Evolutionary conservation across 2,329 filamentous ascomycete genomes (phyloP).

Genomic region (Fusarium armeniacum): DNA sequence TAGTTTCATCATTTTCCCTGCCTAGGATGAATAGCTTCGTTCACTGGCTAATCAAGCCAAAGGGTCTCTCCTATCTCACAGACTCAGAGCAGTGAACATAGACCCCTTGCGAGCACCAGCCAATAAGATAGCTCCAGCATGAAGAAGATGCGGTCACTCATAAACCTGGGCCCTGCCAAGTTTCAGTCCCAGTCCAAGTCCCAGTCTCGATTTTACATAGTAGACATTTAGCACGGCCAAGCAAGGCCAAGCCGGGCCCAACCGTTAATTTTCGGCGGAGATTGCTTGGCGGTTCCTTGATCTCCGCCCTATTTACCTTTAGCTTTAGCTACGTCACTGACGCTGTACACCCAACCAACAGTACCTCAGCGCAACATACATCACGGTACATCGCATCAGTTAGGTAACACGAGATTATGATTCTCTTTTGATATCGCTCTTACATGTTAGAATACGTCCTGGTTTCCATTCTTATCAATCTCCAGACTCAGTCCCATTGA

Average conservation of each 20-base stretch:
- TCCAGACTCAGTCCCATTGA: not conserved
- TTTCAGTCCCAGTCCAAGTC: conserved; percentile 19
- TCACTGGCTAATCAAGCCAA: conserved; percentile 11
- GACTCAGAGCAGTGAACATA: conserved; percentile 4
- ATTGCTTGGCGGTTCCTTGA: conserved; percentile 40
- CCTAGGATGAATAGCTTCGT: conserved; percentile 6
- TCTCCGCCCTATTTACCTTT: conserved; percentile 10
- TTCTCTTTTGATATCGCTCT: not conserved
- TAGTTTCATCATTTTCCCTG: not conserved
- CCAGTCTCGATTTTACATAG: conserved; percentile 1
- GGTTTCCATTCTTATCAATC: conserved; percentile 11
- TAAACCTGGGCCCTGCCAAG: conserved; percentile 32
- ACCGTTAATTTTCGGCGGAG: conserved; percentile 33
- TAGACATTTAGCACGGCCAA: not conserved
- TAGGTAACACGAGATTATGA: not conserved
- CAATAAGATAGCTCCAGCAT: conserved; percentile 26
- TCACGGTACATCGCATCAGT: not conserved
- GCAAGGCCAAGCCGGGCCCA: conserved; percentile 39
- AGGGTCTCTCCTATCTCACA: conserved; percentile 12
- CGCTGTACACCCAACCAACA: not conserved
- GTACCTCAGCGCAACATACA: not conserved
- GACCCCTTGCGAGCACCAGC: conserved; percentile 14
- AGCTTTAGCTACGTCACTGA: conserved; percentile 35
- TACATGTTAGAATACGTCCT: conserved; percentile 1
- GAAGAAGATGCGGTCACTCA: conserved; percentile 29